Percentiles rank a stretch among this genome's conserved stretches.
Evolutionary conservation across 345 rosid species (phyloP).

Genomic region (Syzygium jambos): DNA sequence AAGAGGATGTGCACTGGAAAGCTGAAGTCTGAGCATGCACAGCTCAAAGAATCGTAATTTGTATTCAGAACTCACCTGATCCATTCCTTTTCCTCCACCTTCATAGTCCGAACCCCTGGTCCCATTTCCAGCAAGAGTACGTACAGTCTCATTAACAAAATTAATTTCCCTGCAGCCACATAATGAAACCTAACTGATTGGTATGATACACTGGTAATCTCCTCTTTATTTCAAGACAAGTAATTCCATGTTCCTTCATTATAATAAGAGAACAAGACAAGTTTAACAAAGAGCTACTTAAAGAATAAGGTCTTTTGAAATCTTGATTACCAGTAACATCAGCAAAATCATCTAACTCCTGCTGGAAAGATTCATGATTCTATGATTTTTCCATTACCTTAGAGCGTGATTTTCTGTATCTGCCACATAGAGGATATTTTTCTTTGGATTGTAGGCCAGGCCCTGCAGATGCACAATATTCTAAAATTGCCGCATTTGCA

Average conservation of each 20-base stretch:
- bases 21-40: background rate
- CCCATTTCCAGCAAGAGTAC: conserved; percentile 90
- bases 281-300: background rate
- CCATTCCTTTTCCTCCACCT: conserved; percentile 68
- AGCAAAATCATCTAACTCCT: background rate
- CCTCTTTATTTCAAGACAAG: background rate
- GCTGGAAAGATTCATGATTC: background rate
- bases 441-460: conserved; percentile 82
- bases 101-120: conserved; percentile 86
- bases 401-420: conserved; percentile 97
- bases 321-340: background rate
- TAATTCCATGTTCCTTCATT: background rate
- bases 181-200: background rate
- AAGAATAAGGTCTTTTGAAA: background rate
- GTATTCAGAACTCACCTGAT: conserved; percentile 43
- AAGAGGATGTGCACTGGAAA: background rate
- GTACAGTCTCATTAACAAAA: conserved; percentile 73
- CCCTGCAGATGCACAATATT: conserved; percentile 46
- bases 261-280: background rate
- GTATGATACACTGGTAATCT: background rate
- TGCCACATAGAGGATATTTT: conserved; percentile 78
- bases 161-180: conserved; percentile 59
- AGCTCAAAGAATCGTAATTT: background rate
- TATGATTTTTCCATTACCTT: conserved; percentile 36
- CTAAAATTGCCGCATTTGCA: background rate